These are phyloP conservation scores for Talaromyces pinophilus DNA, from an alignment of 2,329 filamentous ascomycete genomes.

Conservation along the genomic window DNA sequence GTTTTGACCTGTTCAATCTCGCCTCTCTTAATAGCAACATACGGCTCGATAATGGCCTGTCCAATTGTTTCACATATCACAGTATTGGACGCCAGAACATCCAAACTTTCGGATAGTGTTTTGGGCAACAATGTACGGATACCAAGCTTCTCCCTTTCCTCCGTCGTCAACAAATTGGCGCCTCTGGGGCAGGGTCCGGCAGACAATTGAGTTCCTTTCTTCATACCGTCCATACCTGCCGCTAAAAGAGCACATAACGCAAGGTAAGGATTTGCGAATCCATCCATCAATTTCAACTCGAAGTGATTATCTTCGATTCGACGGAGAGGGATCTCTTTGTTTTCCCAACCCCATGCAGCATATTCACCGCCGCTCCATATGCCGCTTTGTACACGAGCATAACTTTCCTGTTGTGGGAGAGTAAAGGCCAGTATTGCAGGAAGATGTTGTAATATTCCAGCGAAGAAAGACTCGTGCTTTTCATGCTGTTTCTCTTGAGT, in stretches of 20 bases:
- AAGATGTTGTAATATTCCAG: conserved; percentile 30
- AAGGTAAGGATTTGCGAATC: conserved; percentile 34
- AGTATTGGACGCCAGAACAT: not conserved
- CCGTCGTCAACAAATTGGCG: conserved; percentile 3
- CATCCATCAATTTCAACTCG: conserved; percentile 33
- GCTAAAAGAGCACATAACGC: conserved; percentile 29
- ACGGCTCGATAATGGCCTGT: conserved; percentile 7
- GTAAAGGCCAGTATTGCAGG: conserved; percentile 30
- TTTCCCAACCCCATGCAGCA: conserved; percentile 31
- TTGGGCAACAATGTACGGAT: conserved; percentile 8
- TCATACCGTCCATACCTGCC: conserved; percentile 27
- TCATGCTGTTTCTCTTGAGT: not conserved
- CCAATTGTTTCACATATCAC: conserved; percentile 12
- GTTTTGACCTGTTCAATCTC: conserved; percentile 16
- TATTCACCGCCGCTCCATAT: conserved; percentile 34
- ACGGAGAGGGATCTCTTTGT: conserved; percentile 31
- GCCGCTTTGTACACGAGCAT: conserved; percentile 29
- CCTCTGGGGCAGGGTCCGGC: conserved; percentile 14
- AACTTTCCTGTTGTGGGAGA: conserved; percentile 30
- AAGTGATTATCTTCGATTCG: conserved; percentile 29
- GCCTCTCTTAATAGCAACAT: conserved; percentile 17
- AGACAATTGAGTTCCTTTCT: conserved; percentile 1
- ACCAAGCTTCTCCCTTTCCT: conserved; percentile 7
- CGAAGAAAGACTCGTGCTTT: conserved; percentile 28
- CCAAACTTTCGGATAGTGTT: conserved; percentile 13